Percentiles rank a stretch among this genome's conserved stretches.
phyloP scores from a whole-genome alignment of 140 eudicot genomes.

The Oenanthe javanica region DNA sequence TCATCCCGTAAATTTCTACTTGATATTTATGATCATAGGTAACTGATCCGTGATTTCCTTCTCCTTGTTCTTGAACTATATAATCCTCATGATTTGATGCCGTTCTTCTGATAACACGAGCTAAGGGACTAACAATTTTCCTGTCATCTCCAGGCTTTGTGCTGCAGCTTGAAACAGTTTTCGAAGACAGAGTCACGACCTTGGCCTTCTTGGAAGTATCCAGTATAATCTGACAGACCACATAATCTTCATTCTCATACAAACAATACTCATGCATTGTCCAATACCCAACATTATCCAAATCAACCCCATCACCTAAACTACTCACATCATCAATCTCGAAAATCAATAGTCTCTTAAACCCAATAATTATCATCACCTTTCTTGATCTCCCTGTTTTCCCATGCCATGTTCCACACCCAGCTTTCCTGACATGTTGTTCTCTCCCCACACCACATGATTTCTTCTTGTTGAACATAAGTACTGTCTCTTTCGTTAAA shows the following conservation, averaged over 20 bases:
- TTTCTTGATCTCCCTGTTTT: background rate
- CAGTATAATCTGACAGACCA: background rate
- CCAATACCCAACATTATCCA: background rate
- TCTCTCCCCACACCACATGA: background rate
- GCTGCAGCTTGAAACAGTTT: background rate
- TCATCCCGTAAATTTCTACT: background rate
- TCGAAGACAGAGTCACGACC: background rate
- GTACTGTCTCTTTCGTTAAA: background rate
- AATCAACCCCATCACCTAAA: background rate
- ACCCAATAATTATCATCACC: background rate
- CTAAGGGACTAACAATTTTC: background rate
- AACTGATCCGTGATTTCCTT: background rate
- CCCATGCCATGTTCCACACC: background rate
- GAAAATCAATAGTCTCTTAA: background rate
- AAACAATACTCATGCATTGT: background rate
- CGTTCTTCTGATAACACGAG: background rate
- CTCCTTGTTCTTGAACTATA: too few species aligned
- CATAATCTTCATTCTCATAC: background rate
- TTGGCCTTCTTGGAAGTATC: background rate
- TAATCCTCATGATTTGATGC: too few species aligned
- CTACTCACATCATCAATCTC: background rate
- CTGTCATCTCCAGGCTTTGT: background rate
- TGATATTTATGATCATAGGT: background rate
- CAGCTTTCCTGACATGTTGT: background rate
- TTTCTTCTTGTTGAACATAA: background rate